These are phyloP conservation scores for Beta macrorhiza DNA, from an alignment of 179 eudicot species.

Conservation along the genomic window DNA sequence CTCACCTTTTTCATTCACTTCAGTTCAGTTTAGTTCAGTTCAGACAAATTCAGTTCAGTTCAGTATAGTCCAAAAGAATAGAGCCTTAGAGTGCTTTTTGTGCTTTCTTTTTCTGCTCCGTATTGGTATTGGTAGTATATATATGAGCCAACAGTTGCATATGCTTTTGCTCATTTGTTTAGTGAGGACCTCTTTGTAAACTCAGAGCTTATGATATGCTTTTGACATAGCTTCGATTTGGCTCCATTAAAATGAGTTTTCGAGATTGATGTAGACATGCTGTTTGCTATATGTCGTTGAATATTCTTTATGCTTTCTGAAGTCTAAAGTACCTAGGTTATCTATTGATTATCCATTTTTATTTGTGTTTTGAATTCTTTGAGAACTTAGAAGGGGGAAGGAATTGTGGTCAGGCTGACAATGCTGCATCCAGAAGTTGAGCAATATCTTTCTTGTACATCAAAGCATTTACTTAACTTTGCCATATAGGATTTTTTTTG, in stretches of 20 bases:
- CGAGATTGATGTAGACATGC: not conserved
- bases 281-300: not conserved
- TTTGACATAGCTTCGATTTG: not conserved
- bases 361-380: too few relatives aligned
- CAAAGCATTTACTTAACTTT: too few relatives aligned
- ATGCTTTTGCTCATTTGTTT: not conserved
- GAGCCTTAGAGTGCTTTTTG: too few relatives aligned
- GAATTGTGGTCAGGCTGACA: too few relatives aligned
- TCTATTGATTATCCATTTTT: not conserved
- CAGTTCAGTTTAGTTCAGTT: too few relatives aligned
- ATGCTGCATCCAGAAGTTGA: too few relatives aligned
- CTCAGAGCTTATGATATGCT: not conserved
- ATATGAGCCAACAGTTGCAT: not conserved
- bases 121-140: not conserved
- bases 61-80: too few relatives aligned
- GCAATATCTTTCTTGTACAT: too few relatives aligned
- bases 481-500: too few relatives aligned
- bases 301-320: not conserved
- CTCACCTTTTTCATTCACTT: too few relatives aligned
- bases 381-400: too few relatives aligned
- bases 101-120: not conserved
- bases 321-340: not conserved
- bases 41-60: too few relatives aligned
- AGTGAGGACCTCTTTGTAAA: not conserved
- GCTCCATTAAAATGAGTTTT: not conserved